These are phyloP conservation scores for Grammothele lineata DNA, from an alignment of 768 basidiomycete species.

Conservation along the genomic window DNA sequence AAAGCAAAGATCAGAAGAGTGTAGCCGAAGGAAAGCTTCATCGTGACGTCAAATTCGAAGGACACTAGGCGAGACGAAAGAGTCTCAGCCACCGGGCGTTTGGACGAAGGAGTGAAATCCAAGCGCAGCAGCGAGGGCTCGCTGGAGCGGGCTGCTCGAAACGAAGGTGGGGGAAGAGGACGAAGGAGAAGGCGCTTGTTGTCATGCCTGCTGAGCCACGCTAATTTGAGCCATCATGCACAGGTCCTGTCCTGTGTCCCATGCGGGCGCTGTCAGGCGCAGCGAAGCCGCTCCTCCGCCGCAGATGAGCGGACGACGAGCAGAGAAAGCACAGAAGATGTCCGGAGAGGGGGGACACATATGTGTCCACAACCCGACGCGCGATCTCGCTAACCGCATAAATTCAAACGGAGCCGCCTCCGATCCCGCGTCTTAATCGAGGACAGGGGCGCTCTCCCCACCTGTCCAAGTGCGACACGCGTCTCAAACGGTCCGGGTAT, in stretches of 20 bases:
- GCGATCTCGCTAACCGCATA: neutral
- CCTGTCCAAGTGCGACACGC: too few species aligned
- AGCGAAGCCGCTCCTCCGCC: too few species aligned
- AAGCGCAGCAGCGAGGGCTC: neutral
- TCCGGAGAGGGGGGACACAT: conserved; percentile 6
- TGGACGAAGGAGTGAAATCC: conserved; percentile 11
- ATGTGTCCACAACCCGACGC: conserved; percentile 1
- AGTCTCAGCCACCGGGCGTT: neutral
- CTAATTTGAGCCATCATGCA: too few species aligned
- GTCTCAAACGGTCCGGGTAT: too few species aligned
- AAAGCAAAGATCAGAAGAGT: neutral
- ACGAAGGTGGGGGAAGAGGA: neutral
- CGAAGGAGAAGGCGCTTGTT: conserved; percentile 10
- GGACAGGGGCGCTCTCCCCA: too few species aligned
- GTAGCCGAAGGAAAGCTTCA: conserved; percentile 3
- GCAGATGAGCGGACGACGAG: neutral
- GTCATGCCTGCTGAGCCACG: conserved; percentile 1
- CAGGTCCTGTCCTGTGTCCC: too few species aligned
- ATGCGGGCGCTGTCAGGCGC: neutral
- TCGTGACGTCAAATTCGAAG: neutral
- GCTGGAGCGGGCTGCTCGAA: neutral
- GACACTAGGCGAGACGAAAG: too few species aligned
- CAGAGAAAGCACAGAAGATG: neutral
- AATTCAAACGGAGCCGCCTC: neutral
- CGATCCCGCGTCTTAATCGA: too few species aligned